A percentile compares a stretch with the other conserved stretches of the same genome.
phyloP scores from a whole-genome alignment of 2,329 filamentous ascomycete species.

The Xylaria sp. region DNA sequence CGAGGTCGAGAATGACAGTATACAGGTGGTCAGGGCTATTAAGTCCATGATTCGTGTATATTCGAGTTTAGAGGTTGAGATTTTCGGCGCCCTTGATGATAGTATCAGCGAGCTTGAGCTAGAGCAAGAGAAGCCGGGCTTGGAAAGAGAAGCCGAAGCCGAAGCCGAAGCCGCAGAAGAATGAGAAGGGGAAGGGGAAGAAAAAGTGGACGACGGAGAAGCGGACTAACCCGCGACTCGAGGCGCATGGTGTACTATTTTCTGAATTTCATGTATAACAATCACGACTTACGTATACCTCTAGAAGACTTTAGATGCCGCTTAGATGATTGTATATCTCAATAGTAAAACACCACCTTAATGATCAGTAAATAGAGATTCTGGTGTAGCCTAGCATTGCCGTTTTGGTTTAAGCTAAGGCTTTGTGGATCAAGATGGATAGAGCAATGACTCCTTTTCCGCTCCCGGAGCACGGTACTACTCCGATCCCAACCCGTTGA shows the following conservation, averaged over 20 bases:
- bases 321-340: conserved; percentile 18
- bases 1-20: conserved; percentile 54
- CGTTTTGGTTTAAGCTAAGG: background rate
- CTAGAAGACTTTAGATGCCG: conserved; percentile 14
- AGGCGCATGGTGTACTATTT: conserved; percentile 7
- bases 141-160: background rate
- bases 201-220: too few relatives aligned
- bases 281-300: conserved; percentile 20
- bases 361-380: background rate
- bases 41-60: conserved; percentile 47
- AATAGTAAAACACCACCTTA: background rate
- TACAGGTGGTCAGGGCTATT: conserved; percentile 44
- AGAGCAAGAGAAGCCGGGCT: background rate
- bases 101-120: conserved; percentile 13
- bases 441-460: conserved; percentile 1
- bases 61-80: conserved; percentile 43
- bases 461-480: background rate
- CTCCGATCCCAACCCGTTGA: background rate
- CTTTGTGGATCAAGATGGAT: background rate
- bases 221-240: background rate
- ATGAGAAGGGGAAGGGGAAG: background rate
- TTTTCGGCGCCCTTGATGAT: conserved; percentile 36
- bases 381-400: background rate
- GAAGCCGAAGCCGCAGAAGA: background rate
- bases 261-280: conserved; percentile 24